These are phyloP conservation scores for Paragyromitra xinjiangensis DNA, from an alignment of 495 filamentous ascomycete species.

Conservation along the genomic window DNA sequence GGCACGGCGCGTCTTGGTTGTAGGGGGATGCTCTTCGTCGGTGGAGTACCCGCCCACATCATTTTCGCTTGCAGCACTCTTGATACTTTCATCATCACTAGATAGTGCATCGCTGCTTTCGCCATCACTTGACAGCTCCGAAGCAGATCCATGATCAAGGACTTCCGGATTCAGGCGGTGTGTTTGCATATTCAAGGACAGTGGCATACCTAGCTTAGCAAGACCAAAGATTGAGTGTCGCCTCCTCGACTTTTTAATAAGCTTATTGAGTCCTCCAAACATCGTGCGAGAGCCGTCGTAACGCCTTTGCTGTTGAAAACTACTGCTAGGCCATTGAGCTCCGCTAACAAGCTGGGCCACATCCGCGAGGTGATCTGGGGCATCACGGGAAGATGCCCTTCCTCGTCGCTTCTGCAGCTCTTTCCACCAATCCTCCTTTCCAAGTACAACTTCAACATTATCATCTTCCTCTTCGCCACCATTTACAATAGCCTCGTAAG, in stretches of 20 bases:
- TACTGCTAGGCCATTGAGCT: conserved; percentile 65
- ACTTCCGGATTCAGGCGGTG: conserved; percentile 74
- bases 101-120: conserved; percentile 61
- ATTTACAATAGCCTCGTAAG: conserved; percentile 82
- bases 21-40: conserved; percentile 35
- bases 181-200: conserved; percentile 78
- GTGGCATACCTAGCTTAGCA: conserved; percentile 66
- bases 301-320: conserved; percentile 65
- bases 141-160: conserved; percentile 65
- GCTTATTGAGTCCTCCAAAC: conserved; percentile 45
- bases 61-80: conserved; percentile 64
- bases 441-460: conserved; percentile 69
- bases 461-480: conserved; percentile 62
- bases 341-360: conserved; percentile 56
- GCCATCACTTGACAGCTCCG: conserved; percentile 60
- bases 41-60: conserved; percentile 62
- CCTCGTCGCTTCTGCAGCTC: conserved; percentile 72
- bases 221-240: conserved; percentile 73
- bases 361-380: conserved; percentile 57
- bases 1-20: conserved; percentile 51
- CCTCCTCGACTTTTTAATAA: conserved; percentile 48
- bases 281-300: conserved; percentile 53
- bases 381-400: conserved; percentile 54
- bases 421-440: conserved; percentile 83
- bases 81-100: conserved; percentile 62